Conservation (phyloP, 768 basidiomycete genomes). For the Leccinum ochraceum region DNA sequence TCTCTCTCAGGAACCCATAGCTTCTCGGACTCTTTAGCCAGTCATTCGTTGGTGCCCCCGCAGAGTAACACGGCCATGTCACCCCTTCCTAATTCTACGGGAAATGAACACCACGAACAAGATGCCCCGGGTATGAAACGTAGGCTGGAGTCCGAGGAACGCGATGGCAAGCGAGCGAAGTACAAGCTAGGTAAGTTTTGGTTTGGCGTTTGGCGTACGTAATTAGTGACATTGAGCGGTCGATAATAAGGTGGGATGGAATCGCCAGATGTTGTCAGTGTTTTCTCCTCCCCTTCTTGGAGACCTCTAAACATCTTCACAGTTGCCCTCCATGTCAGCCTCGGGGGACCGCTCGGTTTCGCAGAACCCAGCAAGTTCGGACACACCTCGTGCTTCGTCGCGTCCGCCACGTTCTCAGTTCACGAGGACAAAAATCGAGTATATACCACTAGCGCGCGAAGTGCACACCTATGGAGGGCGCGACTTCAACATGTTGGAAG, state of each 20-base stretch:
- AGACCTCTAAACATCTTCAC: constrained; percentile 13
- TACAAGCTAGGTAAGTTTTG: constrained; percentile 65
- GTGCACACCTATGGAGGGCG: constrained; percentile 79
- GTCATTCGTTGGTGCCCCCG: constrained; percentile 21
- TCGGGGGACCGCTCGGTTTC: constrained; percentile 21
- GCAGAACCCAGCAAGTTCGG: constrained; percentile 28
- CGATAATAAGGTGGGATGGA: constrained; percentile 41
- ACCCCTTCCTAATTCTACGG: constrained; percentile 10
- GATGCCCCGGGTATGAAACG: constrained; percentile 71
- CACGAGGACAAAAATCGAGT: constrained; percentile 83
- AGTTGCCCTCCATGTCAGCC: constrained; percentile 22
- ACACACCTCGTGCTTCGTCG: constrained; percentile 32
- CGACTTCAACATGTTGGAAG: constrained; percentile 66
- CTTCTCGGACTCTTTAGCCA: constrained; percentile 27
- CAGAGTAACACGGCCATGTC: constrained; percentile 15
- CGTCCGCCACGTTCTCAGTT: constrained; percentile 47
- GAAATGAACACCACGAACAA: constrained; percentile 46
- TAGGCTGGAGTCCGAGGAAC: constrained; percentile 66
- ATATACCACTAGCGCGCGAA: constrained; percentile 77
- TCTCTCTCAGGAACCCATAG: constrained; percentile 27
- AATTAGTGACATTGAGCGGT: constrained; percentile 27
- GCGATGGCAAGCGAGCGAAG: constrained; percentile 67
- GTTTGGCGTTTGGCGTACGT: constrained; percentile 26
- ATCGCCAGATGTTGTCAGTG: constrained; percentile 50
- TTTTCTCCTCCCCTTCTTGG: constrained; percentile 12